phyloP scores from a whole-genome alignment of 208 protist species.

The Trypanosoma brucei region DNA sequence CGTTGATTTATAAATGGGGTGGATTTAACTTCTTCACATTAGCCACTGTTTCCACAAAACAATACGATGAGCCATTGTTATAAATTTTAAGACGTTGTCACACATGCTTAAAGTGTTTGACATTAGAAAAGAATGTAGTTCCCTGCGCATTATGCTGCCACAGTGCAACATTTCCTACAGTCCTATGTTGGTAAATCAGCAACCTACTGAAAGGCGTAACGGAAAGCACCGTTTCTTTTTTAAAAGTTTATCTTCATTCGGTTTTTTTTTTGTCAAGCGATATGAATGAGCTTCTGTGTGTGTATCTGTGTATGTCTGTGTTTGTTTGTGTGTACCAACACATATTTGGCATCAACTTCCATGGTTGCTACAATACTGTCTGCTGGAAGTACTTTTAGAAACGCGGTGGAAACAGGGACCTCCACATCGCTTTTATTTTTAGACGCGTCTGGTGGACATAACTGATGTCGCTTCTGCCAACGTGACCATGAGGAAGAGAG shows the following conservation, averaged over 20 bases:
- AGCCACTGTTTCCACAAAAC: constrained; percentile 8
- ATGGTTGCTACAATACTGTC: constrained; percentile 10
- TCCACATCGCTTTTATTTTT: neutral
- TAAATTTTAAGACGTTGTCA: neutral
- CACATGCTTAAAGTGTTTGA: constrained; percentile 1
- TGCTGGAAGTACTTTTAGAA: constrained; percentile 6
- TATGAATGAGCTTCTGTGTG: constrained; percentile 7
- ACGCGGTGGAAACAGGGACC: neutral
- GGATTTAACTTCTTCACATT: neutral
- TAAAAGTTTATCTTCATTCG: neutral
- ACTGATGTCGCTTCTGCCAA: constrained; percentile 9
- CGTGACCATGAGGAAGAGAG: constrained; percentile 3
- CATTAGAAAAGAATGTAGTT: constrained; percentile 2
- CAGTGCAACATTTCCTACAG: constrained; percentile 7
- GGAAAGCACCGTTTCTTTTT: constrained; percentile 1
- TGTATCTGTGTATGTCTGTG: too few species aligned
- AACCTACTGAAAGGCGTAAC: constrained; percentile 15
- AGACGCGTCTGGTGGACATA: neutral
- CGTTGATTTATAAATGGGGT: too few species aligned
- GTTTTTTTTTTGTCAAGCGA: constrained; percentile 9
- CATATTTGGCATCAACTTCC: constrained; percentile 10
- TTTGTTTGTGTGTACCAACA: constrained; percentile 1
- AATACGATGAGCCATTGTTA: constrained; percentile 2
- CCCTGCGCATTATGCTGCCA: constrained; percentile 1
- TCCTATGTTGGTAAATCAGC: neutral